Evolutionary conservation across 768 basidiomycete species (phyloP).

Genomic region (Russula vinacea): DNA sequence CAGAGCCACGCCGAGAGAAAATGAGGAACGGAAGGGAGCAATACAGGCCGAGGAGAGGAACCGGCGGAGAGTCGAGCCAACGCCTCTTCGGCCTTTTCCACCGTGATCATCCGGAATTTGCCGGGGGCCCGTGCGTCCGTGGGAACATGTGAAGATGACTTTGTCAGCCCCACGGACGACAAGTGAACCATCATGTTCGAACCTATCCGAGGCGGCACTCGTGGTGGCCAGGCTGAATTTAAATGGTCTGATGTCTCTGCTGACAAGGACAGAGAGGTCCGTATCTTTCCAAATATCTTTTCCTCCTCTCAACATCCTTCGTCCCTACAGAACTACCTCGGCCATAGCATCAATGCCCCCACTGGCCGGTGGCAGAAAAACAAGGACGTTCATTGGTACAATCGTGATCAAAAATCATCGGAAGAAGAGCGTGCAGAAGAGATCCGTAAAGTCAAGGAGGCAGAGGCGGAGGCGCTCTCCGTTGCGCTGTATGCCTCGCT

Average conservation of each 20-base stretch:
- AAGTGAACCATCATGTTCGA: conserved; percentile 57
- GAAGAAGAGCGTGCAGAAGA: conserved; percentile 63
- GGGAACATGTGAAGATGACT: not conserved
- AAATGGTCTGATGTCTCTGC: conserved; percentile 89
- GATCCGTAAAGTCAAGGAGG: conserved; percentile 76
- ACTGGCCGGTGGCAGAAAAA: conserved; percentile 97
- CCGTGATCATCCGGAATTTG: conserved; percentile 23
- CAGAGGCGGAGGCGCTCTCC: conserved; percentile 84
- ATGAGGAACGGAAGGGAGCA: not conserved
- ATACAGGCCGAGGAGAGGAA: not conserved
- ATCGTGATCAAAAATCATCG: conserved; percentile 49
- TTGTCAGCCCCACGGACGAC: too few relatives aligned
- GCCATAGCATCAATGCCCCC: conserved; percentile 92
- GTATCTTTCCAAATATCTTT: conserved; percentile 17
- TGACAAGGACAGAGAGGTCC: conserved; percentile 89
- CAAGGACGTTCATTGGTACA: conserved; percentile 96
- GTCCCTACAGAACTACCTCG: conserved; percentile 76
- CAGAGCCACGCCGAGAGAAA: conserved; percentile 2
- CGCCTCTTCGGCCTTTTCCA: conserved; percentile 14
- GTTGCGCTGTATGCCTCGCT: conserved; percentile 61
- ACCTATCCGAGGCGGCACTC: conserved; percentile 82
- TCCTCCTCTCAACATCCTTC: not conserved
- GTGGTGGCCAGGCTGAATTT: conserved; percentile 89
- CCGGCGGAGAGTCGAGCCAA: not conserved
- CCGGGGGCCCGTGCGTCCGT: conserved; percentile 25